A percentile compares a stretch with the other conserved stretches of the same genome.
Evolutionary conservation across 148 eudicot genomes (phyloP).

Genomic region (Silene conica): DNA sequence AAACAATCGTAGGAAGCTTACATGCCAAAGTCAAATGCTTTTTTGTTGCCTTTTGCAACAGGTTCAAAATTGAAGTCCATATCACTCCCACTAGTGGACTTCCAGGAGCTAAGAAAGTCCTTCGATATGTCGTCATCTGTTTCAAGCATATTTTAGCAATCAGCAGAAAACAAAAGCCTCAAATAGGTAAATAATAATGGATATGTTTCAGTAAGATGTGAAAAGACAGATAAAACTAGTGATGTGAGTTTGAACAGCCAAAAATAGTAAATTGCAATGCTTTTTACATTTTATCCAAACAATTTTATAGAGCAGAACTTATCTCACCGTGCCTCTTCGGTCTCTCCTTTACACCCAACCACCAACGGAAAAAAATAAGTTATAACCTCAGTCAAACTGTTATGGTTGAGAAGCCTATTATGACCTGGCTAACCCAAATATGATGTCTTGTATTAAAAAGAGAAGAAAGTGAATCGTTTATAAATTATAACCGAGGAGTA

Average conservation of each 20-base stretch:
- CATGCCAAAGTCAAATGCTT: constrained; percentile 71
- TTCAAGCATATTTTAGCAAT: constrained; percentile 10
- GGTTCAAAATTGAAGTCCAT: constrained; percentile 78
- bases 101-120: constrained; percentile 79
- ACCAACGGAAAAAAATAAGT: too few species aligned
- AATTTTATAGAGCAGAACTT: neutral
- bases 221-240: neutral
- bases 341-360: neutral
- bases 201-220: neutral
- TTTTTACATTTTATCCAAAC: neutral
- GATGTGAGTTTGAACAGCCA: neutral
- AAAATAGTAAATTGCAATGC: neutral
- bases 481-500: too few species aligned
- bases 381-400: too few species aligned
- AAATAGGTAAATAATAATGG: neutral
- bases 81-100: constrained; percentile 50
- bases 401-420: too few species aligned
- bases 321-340: neutral
- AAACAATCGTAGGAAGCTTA: constrained; percentile 35
- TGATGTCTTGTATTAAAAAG: too few species aligned
- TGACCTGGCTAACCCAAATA: too few species aligned
- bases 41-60: constrained; percentile 61
- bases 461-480: too few species aligned
- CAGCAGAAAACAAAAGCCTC: neutral
- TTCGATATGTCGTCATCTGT: constrained; percentile 74